These are phyloP conservation scores for Aspergillus japonicus DNA, from an alignment of 2,329 filamentous ascomycete species.

Conservation along the genomic window DNA sequence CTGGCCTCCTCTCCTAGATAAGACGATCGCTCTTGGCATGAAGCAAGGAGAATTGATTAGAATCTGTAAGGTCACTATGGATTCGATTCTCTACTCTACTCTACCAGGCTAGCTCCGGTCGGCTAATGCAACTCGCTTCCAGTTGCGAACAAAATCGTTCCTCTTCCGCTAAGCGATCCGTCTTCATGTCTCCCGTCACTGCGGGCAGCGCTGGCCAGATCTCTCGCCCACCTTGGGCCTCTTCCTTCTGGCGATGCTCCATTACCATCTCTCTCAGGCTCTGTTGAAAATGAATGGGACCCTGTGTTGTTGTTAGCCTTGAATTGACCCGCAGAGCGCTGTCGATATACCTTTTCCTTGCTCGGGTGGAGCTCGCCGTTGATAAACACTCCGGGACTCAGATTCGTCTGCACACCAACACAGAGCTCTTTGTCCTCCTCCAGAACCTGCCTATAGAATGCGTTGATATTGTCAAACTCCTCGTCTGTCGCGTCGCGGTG, in stretches of 20 bases:
- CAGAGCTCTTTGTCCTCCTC: slow-evolving; percentile 64
- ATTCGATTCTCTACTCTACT: not conserved
- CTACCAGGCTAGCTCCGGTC: slow-evolving; percentile 1
- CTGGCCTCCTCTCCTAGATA: not conserved
- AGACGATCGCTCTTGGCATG: not conserved
- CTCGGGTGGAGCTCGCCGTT: slow-evolving; percentile 62
- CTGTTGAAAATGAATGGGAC: slow-evolving; percentile 55
- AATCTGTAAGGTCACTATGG: not conserved
- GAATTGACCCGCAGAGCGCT: rapidly evolving
- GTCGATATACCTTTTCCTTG: slow-evolving; percentile 51
- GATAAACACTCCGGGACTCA: slow-evolving; percentile 60
- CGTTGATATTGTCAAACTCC: slow-evolving; percentile 56
- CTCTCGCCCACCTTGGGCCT: slow-evolving; percentile 44
- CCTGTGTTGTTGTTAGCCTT: slow-evolving; percentile 11
- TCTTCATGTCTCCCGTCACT: not conserved
- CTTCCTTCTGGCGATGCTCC: slow-evolving; percentile 44
- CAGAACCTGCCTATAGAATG: slow-evolving; percentile 63
- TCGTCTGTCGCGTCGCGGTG: slow-evolving; percentile 58
- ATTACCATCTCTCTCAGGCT: slow-evolving; percentile 48
- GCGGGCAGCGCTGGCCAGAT: slow-evolving; percentile 50
- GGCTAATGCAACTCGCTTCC: slow-evolving; percentile 4
- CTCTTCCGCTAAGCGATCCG: slow-evolving; percentile 2
- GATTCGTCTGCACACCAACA: slow-evolving; percentile 57
- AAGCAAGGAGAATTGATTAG: not conserved
- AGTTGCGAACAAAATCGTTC: slow-evolving; percentile 3